Conservation (phyloP, 495 filamentous ascomycete genomes). For the Pseudevernia furfuracea region DNA sequence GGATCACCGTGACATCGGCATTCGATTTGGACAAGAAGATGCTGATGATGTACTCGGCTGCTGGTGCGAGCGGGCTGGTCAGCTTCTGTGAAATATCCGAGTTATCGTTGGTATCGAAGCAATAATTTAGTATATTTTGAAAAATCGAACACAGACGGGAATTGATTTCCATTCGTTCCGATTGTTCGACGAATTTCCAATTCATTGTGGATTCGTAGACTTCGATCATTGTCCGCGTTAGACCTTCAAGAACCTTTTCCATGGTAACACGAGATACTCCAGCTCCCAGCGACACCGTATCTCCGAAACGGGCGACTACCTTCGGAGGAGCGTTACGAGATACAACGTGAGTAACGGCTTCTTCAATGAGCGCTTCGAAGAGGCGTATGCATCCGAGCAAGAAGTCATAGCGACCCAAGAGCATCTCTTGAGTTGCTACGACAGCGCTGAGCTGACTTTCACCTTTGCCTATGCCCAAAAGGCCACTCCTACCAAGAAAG, state of each 20-base stretch:
- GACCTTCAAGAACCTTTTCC: constrained; percentile 60
- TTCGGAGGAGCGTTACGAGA: constrained; percentile 55
- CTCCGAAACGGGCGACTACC: constrained; percentile 43
- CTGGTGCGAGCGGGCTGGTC: constrained; percentile 55
- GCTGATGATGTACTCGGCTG: constrained; percentile 67
- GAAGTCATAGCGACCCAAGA: constrained; percentile 67
- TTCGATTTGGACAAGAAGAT: constrained; percentile 63
- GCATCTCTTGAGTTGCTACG: constrained; percentile 66
- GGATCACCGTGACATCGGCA: constrained; percentile 65
- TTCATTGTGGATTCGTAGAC: constrained; percentile 71
- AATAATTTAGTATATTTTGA: constrained; percentile 59
- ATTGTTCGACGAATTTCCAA: constrained; percentile 68
- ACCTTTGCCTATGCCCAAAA: constrained; percentile 64
- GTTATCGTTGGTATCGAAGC: constrained; percentile 62
- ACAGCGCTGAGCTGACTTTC: constrained; percentile 67
- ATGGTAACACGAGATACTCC: constrained; percentile 72
- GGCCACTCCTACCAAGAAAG: constrained; percentile 67
- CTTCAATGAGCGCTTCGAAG: constrained; percentile 67
- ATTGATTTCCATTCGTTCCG: constrained; percentile 57
- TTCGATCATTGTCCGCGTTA: constrained; percentile 65
- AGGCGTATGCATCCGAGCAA: constrained; percentile 62
- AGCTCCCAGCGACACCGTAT: constrained; percentile 50
- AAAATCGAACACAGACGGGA: constrained; percentile 57
- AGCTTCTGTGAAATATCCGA: constrained; percentile 48
- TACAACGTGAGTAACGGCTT: constrained; percentile 64